Evolutionary conservation across 352 stramenopile species (phyloP), one percentile per base, ranked within the genome.

Genomic region (Phytophthora foliorum): DNA sequence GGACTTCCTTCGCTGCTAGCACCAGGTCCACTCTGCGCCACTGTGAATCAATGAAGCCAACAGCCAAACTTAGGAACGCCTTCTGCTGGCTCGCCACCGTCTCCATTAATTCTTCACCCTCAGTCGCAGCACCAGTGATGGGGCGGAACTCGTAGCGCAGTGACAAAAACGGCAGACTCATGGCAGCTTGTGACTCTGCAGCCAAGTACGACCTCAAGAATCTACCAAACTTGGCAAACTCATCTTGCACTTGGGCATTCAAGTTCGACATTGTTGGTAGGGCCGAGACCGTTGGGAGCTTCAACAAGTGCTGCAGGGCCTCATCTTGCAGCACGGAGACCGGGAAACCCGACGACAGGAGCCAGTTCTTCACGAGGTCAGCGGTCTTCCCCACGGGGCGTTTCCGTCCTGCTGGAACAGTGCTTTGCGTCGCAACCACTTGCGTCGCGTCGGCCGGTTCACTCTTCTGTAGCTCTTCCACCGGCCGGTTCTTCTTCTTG

Each of bases 11-110:
- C 4, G 50, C 57, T 14, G 51, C 57, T 6, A 81, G 50, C 17
- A 74, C 46, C 21, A 81, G 45, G 14, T 74, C 66, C n/a, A 81
- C 62, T 29, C 32, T 46, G 7, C 58, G 69, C 74, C 74, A 81
- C 22, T 77, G 44, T 2, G 70, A 74, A 38, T 81, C 70, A 48
- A 81, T 71, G 14, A 81, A 74, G 19, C 57, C 48, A 27, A 71
- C n/a, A 9, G 27, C 6, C 3, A 70, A 49, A 45, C 62, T 56
- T 1, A 79, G 27, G 27, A 75, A 78, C 11, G 52, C 57, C 13
- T 64, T 71, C 24, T 63, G n/a, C 19, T 62, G 29, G 29, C 61
- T 57, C 7, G 36, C 42, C 27, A 29, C 32, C 29, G 32, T n/a
- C 16, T 60, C 61, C 34, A 10, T 39, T 39, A 17, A 25, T 45